Base-by-base conservation (phyloP, 2,329 filamentous ascomycete species). In the Calonectria multiphialidica region DNA sequence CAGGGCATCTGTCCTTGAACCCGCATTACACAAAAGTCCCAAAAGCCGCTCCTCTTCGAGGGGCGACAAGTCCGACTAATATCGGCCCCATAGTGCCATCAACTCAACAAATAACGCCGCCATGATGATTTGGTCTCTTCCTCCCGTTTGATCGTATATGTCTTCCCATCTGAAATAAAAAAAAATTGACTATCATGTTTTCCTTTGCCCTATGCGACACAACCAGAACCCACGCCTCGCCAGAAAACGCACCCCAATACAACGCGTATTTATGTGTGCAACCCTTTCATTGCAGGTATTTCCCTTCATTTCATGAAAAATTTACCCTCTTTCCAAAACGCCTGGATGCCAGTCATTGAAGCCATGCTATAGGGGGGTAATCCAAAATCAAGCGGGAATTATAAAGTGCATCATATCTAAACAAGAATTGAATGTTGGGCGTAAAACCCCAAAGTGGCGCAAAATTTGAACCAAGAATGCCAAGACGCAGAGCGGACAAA, bases 251-350 rank as follows among this genome's bases (percentile, higher is more conserved):
- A 47, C 66, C 35, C 35, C n/a, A 68, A 44, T 42, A 50, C 25
- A 53, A 62, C 57, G 35, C 35, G 25, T 62, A 40, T 37, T 12
- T 68, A 53, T 68, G 16, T 66, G 63, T 53, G 63, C 47, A 66
- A 49, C 44, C 15, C 37, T 53, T 66, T 21, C 55, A 55, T 66
- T 57, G 21, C 63, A 33, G 37, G 45, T 49, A 47, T 49, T 49
- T 49, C 59, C 42, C 66, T 49, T 55, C 66, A 72, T 30, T 53
- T 72, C 65, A 57, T 72, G 47, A 72, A 74, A 53, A 49, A 67
- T 47, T 44, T 62, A 47, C 59, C 53, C 40, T 65, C 73, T 73
- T 72, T 68, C 75, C 74, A 63, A 78, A 78, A 77, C 77, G 75
- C 77, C 77, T 65, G 25, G 44, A 71, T 53, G 62, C 65, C 49